Evolutionary conservation across 257 asterid genomes (phyloP).

Genomic region (Ilex asprella): DNA sequence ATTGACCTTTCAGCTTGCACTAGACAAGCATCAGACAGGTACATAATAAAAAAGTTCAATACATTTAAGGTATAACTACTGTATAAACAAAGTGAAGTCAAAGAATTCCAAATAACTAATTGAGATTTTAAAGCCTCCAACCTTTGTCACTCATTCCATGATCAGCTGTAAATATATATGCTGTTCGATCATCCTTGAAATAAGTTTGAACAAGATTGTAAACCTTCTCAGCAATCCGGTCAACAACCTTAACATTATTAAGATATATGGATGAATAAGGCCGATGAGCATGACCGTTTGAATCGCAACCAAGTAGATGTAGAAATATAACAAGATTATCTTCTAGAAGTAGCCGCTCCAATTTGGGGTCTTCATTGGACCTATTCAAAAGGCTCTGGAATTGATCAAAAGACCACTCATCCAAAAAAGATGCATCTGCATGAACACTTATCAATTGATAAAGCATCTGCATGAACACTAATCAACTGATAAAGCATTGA

Average conservation of each 20-base stretch:
- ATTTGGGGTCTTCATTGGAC: slow-evolving; percentile 59
- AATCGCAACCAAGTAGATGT: slow-evolving; percentile 95
- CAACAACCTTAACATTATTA: slow-evolving; percentile 97
- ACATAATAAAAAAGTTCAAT: not conserved
- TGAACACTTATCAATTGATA: slow-evolving; percentile 23
- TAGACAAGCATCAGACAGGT: not conserved
- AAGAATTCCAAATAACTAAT: not conserved
- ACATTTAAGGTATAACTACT: not conserved
- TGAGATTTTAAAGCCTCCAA: slow-evolving; percentile 16
- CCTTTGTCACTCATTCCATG: slow-evolving; percentile 99
- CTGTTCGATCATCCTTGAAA: slow-evolving; percentile 78
- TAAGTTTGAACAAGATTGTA: slow-evolving; percentile 80
- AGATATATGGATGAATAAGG: slow-evolving; percentile 88
- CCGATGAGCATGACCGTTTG: slow-evolving; percentile 99
- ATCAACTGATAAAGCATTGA: slow-evolving; percentile 16
- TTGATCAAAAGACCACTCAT: slow-evolving; percentile 95
- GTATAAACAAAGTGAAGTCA: not conserved
- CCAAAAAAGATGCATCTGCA: slow-evolving; percentile 97
- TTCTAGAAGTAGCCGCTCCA: slow-evolving; percentile 78
- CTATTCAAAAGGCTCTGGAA: slow-evolving; percentile 74
- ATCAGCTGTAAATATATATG: slow-evolving; percentile 94
- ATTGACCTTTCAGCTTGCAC: not conserved
- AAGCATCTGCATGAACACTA: slow-evolving; percentile 47
- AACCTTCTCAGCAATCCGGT: slow-evolving; percentile 87
- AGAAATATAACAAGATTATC: slow-evolving; percentile 80